Conservation (phyloP, 208 protist species). For the Giardia muris region DNA sequence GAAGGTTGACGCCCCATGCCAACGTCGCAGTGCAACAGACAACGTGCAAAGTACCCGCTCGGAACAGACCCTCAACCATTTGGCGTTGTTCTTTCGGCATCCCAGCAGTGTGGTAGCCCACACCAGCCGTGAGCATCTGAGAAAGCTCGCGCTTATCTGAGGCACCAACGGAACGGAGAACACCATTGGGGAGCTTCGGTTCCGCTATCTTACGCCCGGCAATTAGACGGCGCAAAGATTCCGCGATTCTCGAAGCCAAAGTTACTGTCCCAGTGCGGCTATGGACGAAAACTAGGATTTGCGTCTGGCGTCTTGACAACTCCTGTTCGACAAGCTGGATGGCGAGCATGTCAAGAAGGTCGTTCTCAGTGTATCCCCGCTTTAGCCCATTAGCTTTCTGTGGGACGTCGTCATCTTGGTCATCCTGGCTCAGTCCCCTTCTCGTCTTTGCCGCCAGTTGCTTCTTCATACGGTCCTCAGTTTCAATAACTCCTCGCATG, state of each 20-base stretch:
- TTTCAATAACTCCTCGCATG: background rate
- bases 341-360: background rate
- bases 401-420: background rate
- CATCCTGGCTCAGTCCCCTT: background rate
- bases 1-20: slow-evolving; percentile 97
- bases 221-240: background rate
- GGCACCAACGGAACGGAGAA: background rate
- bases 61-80: slow-evolving; percentile 75
- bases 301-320: background rate
- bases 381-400: background rate
- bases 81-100: slow-evolving; percentile 75
- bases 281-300: background rate
- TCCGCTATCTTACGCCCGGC: background rate
- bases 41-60: slow-evolving; percentile 67
- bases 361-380: background rate
- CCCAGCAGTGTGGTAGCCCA: slow-evolving; percentile 84
- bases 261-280: background rate
- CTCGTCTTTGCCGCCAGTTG: background rate
- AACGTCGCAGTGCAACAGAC: slow-evolving; percentile 93
- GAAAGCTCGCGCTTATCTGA: background rate
- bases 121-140: slow-evolving; percentile 51
- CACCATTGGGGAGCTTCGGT: background rate
- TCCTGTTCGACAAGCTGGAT: background rate
- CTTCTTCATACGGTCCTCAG: background rate
- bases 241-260: background rate